phyloP scores from a whole-genome alignment of 371 early-diverging fungal species.

The Mucor saturninus region DNA sequence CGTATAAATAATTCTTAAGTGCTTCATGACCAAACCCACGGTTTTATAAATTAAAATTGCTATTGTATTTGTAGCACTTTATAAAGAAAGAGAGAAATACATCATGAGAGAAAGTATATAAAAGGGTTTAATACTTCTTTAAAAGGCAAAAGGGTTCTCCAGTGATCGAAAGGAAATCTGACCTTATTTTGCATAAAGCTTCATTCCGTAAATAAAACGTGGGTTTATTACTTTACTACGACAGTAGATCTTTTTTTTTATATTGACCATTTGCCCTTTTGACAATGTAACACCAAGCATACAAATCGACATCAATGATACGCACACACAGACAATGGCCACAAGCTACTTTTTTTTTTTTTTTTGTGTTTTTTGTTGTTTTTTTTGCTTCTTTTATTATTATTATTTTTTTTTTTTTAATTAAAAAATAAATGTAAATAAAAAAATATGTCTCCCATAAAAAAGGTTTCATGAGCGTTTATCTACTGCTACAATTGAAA shows the following conservation, averaged over 20 bases:
- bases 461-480: slow-evolving; percentile 8
- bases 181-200: slow-evolving; percentile 16
- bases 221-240: slow-evolving; percentile 4
- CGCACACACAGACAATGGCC: neutral
- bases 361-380: slow-evolving; percentile 23
- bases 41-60: neutral
- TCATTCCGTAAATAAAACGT: slow-evolving; percentile 23
- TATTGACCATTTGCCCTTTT: neutral
- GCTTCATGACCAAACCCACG: neutral
- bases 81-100: neutral
- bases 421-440: slow-evolving; percentile 23
- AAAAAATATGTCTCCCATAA: slow-evolving; percentile 16
- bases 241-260: neutral
- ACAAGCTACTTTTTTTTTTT: no score
- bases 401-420: slow-evolving; percentile 12
- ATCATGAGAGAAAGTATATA: neutral
- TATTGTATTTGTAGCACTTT: slow-evolving; percentile 2
- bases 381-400: neutral
- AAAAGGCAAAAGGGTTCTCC: slow-evolving; percentile 12
- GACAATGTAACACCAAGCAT: neutral
- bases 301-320: neutral
- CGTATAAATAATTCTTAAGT: neutral
- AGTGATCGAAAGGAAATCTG: slow-evolving; percentile 10
- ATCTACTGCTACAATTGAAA: slow-evolving; percentile 6
- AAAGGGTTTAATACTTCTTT: slow-evolving; percentile 28